Evolutionary conservation across 78 protist genomes (phyloP).

Genomic region (Corallochytrium limacisporum): DNA sequence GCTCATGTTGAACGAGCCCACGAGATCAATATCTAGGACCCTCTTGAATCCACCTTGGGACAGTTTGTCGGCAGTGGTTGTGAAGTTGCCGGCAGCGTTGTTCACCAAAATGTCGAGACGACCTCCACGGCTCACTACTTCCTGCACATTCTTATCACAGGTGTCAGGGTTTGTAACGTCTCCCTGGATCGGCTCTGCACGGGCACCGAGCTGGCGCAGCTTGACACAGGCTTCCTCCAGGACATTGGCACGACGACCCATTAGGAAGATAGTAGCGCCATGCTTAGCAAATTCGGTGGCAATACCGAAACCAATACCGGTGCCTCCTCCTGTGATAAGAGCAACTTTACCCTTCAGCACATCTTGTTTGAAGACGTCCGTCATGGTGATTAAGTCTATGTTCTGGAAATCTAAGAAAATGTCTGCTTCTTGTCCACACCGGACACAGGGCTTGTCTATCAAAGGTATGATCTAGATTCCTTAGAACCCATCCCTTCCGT

Average conservation of each 20-base stretch:
- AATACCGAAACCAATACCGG: neutral
- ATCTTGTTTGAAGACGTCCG: neutral
- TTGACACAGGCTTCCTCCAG: neutral
- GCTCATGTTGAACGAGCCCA: neutral
- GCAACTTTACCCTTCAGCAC: neutral
- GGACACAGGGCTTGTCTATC: no score
- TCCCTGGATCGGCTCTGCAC: neutral
- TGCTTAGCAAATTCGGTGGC: neutral
- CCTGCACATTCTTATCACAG: neutral
- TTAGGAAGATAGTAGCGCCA: neutral
- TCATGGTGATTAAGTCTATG: no score
- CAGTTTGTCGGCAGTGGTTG: neutral
- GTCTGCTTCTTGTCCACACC: no score
- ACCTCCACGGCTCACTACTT: neutral
- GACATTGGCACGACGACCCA: neutral
- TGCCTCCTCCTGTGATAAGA: neutral
- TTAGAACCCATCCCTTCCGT: no score
- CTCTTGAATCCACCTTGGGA: neutral
- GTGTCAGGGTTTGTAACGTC: neutral
- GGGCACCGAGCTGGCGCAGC: neutral
- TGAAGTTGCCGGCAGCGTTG: neutral
- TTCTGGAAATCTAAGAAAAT: no score
- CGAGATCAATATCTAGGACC: neutral
- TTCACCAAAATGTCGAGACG: slow-evolving; percentile 2
- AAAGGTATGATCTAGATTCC: no score